A percentile compares a stretch with the other conserved stretches of the same genome.
Evolutionary conservation across 768 basidiomycete genomes (phyloP).

Genomic region (Harrya chromipes): DNA sequence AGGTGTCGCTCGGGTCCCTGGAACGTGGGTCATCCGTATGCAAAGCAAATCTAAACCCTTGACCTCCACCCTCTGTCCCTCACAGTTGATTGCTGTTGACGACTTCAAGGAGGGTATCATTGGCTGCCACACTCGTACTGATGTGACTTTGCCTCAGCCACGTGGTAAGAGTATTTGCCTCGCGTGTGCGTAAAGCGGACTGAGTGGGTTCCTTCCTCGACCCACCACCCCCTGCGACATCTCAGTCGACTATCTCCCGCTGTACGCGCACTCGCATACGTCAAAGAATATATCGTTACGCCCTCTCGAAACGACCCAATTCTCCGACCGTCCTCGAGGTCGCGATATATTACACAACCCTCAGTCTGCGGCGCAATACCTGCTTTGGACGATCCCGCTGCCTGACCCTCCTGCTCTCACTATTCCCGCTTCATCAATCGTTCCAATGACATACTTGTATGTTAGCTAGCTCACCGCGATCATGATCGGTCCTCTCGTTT

Average conservation of each 20-base stretch:
- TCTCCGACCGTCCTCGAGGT: no score
- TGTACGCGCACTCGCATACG: neutral
- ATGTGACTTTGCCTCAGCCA: neutral
- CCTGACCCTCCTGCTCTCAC: no score
- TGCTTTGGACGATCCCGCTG: no score
- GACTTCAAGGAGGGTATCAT: slow-evolving; percentile 3
- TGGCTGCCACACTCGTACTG: slow-evolving; percentile 19
- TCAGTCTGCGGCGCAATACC: no score
- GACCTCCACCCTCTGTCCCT: slow-evolving; percentile 13
- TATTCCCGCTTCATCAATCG: no score
- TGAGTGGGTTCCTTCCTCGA: neutral
- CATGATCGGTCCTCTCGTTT: no score
- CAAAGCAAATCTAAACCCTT: slow-evolving; percentile 12
- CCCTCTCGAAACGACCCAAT: neutral
- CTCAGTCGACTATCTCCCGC: slow-evolving; percentile 13
- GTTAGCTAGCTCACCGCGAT: no score
- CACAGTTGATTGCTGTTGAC: slow-evolving; percentile 2
- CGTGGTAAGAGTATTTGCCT: neutral
- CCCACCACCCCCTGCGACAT: neutral
- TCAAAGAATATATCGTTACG: neutral
- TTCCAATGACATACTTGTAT: no score
- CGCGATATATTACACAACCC: no score
- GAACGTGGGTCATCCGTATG: slow-evolving; percentile 10
- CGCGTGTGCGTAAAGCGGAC: no score
- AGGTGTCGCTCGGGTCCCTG: slow-evolving; percentile 6